Percentiles rank a stretch among this genome's conserved stretches.
Conservation (phyloP, 352 stramenopile genomes). For the Globisporangium parvum region DNA sequence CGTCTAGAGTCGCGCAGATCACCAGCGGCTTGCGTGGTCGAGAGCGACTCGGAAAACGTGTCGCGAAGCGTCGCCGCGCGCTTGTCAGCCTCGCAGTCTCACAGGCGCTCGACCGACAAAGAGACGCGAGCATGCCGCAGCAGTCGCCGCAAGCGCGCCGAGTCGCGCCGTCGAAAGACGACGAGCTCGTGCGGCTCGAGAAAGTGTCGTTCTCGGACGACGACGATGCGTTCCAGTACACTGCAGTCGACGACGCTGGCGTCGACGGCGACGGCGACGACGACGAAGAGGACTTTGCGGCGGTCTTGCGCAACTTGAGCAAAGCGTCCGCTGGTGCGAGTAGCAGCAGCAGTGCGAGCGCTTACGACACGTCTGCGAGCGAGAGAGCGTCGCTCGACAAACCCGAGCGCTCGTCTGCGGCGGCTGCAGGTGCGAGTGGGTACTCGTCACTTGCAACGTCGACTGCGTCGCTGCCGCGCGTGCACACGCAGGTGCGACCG, state of each 20-base stretch:
- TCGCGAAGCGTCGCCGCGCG: neutral
- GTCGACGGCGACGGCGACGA: conserved; percentile 44
- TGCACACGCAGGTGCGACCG: conserved; percentile 71
- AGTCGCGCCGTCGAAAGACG: conserved; percentile 14
- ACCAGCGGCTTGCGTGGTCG: too few species aligned
- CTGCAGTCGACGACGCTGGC: conserved; percentile 56
- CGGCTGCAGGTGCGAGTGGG: neutral
- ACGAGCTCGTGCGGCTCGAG: conserved; percentile 83
- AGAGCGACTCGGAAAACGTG: too few species aligned
- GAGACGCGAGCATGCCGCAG: conserved; percentile 9
- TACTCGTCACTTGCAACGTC: conserved; percentile 1
- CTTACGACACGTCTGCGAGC: conserved; percentile 5
- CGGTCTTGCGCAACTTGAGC: conserved; percentile 67
- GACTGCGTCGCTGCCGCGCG: conserved; percentile 13
- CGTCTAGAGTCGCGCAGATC: too few species aligned
- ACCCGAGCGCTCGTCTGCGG: conserved; percentile 4
- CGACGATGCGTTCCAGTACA: conserved; percentile 70
- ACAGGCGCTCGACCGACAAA: neutral
- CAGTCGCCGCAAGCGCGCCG: conserved; percentile 2
- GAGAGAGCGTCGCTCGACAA: conserved; percentile 11
- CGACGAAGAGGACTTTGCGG: conserved; percentile 81
- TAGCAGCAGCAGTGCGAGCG: conserved; percentile 14
- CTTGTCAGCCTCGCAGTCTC: too few species aligned
- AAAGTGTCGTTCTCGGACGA: conserved; percentile 84
- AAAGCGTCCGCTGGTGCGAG: conserved; percentile 27